Base-by-base conservation (phyloP, 2,329 filamentous ascomycete genomes). In the Sporothrix pseudoabietina region DNA sequence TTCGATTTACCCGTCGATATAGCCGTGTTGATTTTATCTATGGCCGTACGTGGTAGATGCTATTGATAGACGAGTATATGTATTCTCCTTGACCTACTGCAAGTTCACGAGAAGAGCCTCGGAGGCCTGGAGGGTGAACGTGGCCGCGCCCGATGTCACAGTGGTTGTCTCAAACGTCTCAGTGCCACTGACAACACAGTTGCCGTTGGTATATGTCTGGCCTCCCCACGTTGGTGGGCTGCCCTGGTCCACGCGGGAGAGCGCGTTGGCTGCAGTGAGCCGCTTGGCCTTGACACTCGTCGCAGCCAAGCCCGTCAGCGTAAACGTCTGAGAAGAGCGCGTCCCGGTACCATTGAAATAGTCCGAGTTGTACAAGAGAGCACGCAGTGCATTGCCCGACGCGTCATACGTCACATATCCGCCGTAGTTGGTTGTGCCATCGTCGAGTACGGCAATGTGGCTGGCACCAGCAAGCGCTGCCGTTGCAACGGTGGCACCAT, bases 61-160 rank as follows among this genome's bases (percentile, higher is more conserved):
- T 26, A 26, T 26, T 26, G 26, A 26, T 26, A 26, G 26, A 26
- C 26, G 26, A 26, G 26, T 26, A 26, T 26, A 26, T 26, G 26
- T 26, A 26, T 26, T 26, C 26, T 26, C 26, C 26, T 26, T 26
- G 26, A 26, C 26, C 52, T 57, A 79, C 75, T 83, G 76, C 69
- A 87, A 74, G 77, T 86, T 85, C 32, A 87, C 80, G 66, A 87
- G 73, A 72, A 87, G 77, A 5, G 84, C 85, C 77, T 87, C 85
- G 7, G 83, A 83, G 6, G 84, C 85, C 26, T 78, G 78, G 30
- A 87, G 72, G 0, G 78, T 80, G 71, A 85, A 83, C 0, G 80
- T 83, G 1, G 79, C 82, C 57, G 80, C 49, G 0, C 83, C 83
- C n/a, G 77, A 77, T 16, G 75, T 78, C 5, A 83, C 81, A 7